These are phyloP conservation scores for Mrakiaceae sp. DNA, from an alignment of 1,284 basidiomycete genomes.

Conservation along the genomic window DNA sequence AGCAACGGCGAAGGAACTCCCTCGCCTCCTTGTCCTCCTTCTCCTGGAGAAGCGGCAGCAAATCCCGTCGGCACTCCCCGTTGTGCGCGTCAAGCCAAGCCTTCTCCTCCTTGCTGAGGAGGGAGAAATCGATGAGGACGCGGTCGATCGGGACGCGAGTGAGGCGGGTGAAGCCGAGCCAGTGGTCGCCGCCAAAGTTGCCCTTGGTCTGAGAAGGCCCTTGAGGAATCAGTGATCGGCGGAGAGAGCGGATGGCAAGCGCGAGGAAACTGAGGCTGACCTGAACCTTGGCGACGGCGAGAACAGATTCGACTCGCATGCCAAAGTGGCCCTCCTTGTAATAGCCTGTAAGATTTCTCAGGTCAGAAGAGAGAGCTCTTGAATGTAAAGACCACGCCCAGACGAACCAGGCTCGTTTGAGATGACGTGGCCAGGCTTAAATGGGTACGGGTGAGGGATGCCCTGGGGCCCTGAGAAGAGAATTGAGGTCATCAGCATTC, in stretches of 20 bases:
- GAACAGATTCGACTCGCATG: conserved; percentile 76
- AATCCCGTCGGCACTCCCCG: conserved; percentile 54
- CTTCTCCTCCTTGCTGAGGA: conserved; percentile 77
- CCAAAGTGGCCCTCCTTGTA: conserved; percentile 74
- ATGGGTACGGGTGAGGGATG: conserved; percentile 38
- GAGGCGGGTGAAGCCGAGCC: not conserved
- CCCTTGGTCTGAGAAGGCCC: not conserved
- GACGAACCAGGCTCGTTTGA: conserved; percentile 51
- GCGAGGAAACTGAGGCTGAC: conserved; percentile 36
- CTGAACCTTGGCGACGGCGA: conserved; percentile 55
- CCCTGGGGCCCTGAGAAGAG: conserved; percentile 12
- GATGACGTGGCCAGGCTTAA: conserved; percentile 72
- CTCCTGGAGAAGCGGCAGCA: conserved; percentile 34
- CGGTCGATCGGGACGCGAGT: conserved; percentile 64
- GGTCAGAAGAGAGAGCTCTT: not conserved
- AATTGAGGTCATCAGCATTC: conserved; percentile 1
- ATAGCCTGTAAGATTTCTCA: conserved; percentile 32
- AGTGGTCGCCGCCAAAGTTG: too few relatives aligned
- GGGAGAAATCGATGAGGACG: conserved; percentile 68
- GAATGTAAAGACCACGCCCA: conserved; percentile 10
- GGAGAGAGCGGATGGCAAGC: not conserved
- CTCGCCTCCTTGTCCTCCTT: not conserved
- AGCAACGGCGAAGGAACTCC: conserved; percentile 28
- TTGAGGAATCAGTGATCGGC: not conserved
- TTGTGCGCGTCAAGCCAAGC: conserved; percentile 90